A percentile compares a stretch with the other conserved stretches of the same genome.
Evolutionary conservation across 2,329 filamentous ascomycete genomes (phyloP).

Genomic region (Colletotrichum tofieldiae): DNA sequence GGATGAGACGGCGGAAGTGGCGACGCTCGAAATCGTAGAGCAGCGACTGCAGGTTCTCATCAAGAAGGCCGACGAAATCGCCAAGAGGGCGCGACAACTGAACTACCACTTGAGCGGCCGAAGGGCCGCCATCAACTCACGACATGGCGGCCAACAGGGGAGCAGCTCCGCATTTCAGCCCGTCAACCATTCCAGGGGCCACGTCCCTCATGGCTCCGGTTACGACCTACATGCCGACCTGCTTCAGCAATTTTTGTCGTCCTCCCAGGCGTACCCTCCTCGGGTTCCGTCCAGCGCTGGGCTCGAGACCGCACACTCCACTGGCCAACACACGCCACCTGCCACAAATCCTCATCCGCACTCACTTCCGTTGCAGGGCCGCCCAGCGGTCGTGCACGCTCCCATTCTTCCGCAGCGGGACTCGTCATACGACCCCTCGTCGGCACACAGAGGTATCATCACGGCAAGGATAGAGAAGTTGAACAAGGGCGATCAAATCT

Average conservation of each 20-base stretch:
- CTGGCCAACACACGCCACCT: constrained; percentile 48
- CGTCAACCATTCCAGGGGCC: constrained; percentile 49
- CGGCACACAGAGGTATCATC: constrained; percentile 70
- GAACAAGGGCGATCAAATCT: constrained; percentile 79
- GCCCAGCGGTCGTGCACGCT: constrained; percentile 49
- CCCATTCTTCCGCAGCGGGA: constrained; percentile 50
- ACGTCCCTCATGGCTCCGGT: constrained; percentile 49
- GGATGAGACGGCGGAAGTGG: constrained; percentile 88
- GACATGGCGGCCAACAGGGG: constrained; percentile 63
- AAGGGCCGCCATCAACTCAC: constrained; percentile 79
- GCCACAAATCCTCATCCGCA: constrained; percentile 46
- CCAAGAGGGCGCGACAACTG: constrained; percentile 76
- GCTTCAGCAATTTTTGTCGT: constrained; percentile 66
- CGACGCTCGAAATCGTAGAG: constrained; percentile 87
- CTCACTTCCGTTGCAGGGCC: constrained; percentile 47
- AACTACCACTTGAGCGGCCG: constrained; percentile 86
- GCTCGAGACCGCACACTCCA: constrained; percentile 45
- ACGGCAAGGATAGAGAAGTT: constrained; percentile 83
- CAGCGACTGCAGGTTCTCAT: constrained; percentile 83
- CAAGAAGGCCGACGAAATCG: constrained; percentile 84
- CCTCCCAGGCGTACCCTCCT: constrained; percentile 44
- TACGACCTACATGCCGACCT: constrained; percentile 70
- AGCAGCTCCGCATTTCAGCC: constrained; percentile 57
- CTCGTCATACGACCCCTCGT: constrained; percentile 48
- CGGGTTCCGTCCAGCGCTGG: constrained; percentile 36